A percentile compares a stretch with the other conserved stretches of the same genome.
These are phyloP conservation scores for Mitragyna speciosa DNA, from an alignment of 257 asterid species.

Conservation along the genomic window DNA sequence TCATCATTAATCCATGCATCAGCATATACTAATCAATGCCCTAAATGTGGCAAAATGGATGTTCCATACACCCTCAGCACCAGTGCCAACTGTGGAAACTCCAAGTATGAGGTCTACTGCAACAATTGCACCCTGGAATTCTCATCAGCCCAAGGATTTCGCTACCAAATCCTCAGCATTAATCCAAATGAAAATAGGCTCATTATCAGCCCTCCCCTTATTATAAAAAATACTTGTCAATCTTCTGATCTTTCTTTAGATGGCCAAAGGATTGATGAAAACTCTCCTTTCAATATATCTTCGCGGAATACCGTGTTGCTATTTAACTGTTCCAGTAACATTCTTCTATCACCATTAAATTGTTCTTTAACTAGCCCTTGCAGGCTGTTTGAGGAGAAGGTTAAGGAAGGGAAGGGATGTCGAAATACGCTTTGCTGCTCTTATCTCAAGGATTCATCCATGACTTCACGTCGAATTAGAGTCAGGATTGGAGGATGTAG, in stretches of 20 bases:
- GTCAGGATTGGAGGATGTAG: constrained; percentile 39
- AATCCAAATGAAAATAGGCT: constrained; percentile 25
- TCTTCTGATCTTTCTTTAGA: constrained; percentile 35
- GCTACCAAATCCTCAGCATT: constrained; percentile 38
- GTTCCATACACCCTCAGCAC: constrained; percentile 50
- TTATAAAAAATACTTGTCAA: constrained; percentile 22
- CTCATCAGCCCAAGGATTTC: constrained; percentile 22
- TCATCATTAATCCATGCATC: constrained; percentile 7
- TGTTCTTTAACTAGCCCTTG: constrained; percentile 43
- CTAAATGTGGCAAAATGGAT: constrained; percentile 32
- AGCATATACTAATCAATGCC: constrained; percentile 20
- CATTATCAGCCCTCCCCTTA: constrained; percentile 30
- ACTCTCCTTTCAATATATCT: constrained; percentile 46
- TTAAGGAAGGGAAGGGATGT: constrained; percentile 22
- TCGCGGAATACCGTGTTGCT: constrained; percentile 35
- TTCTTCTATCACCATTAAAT: constrained; percentile 36
- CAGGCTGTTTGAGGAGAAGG: constrained; percentile 25
- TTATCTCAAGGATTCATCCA: constrained; percentile 38
- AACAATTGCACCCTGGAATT: constrained; percentile 27
- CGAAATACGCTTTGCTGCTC: constrained; percentile 37
- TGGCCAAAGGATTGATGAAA: constrained; percentile 36
- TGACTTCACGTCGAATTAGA: constrained; percentile 42
- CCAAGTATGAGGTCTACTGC: constrained; percentile 31
- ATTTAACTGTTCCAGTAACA: constrained; percentile 36
- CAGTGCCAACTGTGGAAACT: constrained; percentile 30